phyloP scores from a whole-genome alignment of 1,284 basidiomycete species.

The Caloboletus inedulis region DNA sequence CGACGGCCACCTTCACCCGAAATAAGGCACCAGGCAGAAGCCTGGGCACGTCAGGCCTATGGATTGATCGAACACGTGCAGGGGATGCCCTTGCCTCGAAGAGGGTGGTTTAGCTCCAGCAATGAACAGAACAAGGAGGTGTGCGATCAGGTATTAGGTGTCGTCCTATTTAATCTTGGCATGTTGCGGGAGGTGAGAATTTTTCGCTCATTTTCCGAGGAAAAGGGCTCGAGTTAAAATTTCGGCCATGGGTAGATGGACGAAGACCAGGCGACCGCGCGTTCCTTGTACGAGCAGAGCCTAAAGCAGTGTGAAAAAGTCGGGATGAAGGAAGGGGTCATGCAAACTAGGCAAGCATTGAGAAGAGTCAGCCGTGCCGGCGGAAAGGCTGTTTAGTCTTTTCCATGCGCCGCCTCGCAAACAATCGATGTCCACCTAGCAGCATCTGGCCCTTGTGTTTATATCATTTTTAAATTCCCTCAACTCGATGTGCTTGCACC shows the following conservation, averaged over 20 bases:
- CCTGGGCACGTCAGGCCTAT: slow-evolving; percentile 58
- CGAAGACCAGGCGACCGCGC: slow-evolving; percentile 45
- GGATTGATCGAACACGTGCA: slow-evolving; percentile 43
- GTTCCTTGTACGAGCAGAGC: slow-evolving; percentile 44
- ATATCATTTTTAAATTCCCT: neutral
- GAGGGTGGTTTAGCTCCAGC: slow-evolving; percentile 24
- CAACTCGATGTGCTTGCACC: neutral
- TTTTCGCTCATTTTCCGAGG: neutral
- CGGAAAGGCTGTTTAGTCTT: slow-evolving; percentile 1
- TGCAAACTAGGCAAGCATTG: slow-evolving; percentile 48
- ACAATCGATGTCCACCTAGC: neutral
- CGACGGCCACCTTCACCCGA: slow-evolving; percentile 46
- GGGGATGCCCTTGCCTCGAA: slow-evolving; percentile 21
- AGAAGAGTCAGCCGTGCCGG: slow-evolving; percentile 33
- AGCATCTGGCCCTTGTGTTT: neutral
- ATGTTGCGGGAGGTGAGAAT: slow-evolving; percentile 42
- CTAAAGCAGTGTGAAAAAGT: slow-evolving; percentile 48
- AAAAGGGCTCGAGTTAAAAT: neutral
- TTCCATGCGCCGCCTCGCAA: neutral
- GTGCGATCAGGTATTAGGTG: slow-evolving; percentile 59
- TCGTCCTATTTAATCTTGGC: slow-evolving; percentile 62
- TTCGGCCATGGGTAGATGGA: slow-evolving; percentile 41
- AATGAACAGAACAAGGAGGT: slow-evolving; percentile 19
- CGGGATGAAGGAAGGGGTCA: slow-evolving; percentile 50
- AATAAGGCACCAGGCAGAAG: slow-evolving; percentile 52